Percentiles rank a stretch among this genome's conserved stretches.
These are phyloP conservation scores for Crithidia sp. DNA, from an alignment of 208 protist species.

Conservation along the genomic window DNA sequence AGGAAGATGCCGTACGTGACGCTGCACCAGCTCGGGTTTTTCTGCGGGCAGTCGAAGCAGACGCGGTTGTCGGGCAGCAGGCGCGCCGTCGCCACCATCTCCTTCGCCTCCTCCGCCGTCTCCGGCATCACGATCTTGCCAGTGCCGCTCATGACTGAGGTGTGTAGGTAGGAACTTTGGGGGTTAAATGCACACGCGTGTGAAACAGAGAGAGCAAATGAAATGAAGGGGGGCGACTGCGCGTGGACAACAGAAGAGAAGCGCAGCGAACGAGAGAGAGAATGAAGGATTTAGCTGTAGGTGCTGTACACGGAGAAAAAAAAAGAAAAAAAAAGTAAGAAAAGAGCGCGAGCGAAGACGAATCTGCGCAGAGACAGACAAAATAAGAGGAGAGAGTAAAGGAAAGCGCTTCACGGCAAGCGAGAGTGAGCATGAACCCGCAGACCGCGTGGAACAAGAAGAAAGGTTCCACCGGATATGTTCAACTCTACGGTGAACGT, in stretches of 20 bases:
- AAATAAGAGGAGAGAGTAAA: conserved; percentile 3
- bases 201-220: too few relatives aligned
- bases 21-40: conserved; percentile 96
- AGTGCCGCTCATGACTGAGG: conserved; percentile 14
- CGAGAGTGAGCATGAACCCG: too few relatives aligned
- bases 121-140: conserved; percentile 40
- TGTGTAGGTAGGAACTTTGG: not conserved
- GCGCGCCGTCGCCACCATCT: conserved; percentile 61
- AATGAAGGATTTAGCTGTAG: too few relatives aligned
- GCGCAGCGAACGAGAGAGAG: too few relatives aligned
- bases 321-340: not conserved
- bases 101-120: conserved; percentile 80
- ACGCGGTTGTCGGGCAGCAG: conserved; percentile 81
- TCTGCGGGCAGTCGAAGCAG: conserved; percentile 97
- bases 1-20: conserved; percentile 97
- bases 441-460: not conserved
- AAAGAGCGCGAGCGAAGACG: not conserved
- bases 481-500: too few relatives aligned
- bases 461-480: not conserved
- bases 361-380: not conserved
- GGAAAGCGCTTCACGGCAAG: not conserved
- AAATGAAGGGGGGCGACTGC: too few relatives aligned
- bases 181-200: too few relatives aligned
- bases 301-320: not conserved
- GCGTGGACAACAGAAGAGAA: too few relatives aligned